Evolutionary conservation across 805 yeast species (phyloP).

Genomic region (Starmerella floris): DNA sequence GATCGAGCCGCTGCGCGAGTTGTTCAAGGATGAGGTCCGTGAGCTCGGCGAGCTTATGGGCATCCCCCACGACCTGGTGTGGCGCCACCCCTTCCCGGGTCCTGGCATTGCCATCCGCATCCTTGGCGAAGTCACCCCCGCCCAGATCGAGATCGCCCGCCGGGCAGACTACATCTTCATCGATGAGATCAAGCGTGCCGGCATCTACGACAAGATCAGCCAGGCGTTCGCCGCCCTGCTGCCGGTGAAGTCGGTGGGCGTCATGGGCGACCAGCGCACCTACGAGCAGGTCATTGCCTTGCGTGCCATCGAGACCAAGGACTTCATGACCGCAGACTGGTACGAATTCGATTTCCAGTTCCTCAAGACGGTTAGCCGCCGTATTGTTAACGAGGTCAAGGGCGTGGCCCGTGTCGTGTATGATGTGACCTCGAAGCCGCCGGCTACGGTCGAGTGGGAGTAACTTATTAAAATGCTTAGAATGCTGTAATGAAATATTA

Average conservation of each 20-base stretch:
- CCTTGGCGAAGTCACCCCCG: conserved; percentile 87
- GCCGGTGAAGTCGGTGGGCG: conserved; percentile 98
- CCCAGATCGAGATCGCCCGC: conserved; percentile 91
- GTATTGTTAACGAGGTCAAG: conserved; percentile 96
- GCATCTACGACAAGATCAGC: conserved; percentile 80
- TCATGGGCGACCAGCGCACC: conserved; percentile 98
- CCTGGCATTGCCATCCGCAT: conserved; percentile 99
- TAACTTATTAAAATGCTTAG: conserved; percentile 27
- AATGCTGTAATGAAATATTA: neutral
- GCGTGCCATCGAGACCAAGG: conserved; percentile 94
- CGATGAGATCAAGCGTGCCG: conserved; percentile 88
- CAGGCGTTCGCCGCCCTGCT: conserved; percentile 96
- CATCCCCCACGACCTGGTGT: conserved; percentile 89
- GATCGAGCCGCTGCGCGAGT: conserved; percentile 96
- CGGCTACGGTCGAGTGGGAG: conserved; percentile 99
- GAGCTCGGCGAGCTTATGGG: conserved; percentile 88
- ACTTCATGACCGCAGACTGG: conserved; percentile 99
- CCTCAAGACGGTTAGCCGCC: conserved; percentile 82
- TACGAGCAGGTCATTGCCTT: conserved; percentile 98
- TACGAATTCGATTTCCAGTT: conserved; percentile 81
- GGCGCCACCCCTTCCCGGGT: conserved; percentile 99
- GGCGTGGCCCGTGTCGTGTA: conserved; percentile 99
- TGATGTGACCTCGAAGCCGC: conserved; percentile 98
- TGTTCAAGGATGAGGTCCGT: conserved; percentile 98
- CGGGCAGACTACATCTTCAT: conserved; percentile 94